Base-by-base conservation (phyloP, 2,329 filamentous ascomycete species). In the Aspergillus ochraceoroseus region DNA sequence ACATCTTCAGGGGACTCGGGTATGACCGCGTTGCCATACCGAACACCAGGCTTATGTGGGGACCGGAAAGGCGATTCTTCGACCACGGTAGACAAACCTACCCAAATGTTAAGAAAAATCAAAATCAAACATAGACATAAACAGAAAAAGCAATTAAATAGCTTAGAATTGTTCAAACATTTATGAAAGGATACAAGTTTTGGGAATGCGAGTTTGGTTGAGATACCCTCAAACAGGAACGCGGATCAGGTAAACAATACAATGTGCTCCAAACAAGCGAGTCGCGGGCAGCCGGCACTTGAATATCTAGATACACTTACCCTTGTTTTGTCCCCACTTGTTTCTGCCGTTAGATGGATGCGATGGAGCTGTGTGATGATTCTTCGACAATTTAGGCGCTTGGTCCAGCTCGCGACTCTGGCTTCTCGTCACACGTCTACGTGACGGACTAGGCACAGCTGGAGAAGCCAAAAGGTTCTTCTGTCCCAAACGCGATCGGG, bases 361-460 rank as follows among this genome's bases (percentile, higher is more conserved):
- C 22, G 29, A 30, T 29, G 32, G 17, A 19, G 9, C 28, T 29
- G 20, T 20, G 17, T 31, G 45, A 38, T 41, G 30, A 26, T 32
- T 39, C 18, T 29, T 25, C 32, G 17, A 32, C 3, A 15, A 27
- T 31, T 36, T 34, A 5, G 44, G 23, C 13, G 6, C 7, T 6
- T 28, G 33, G 27, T 51, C 59, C 7, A 58, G 43, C 26, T 68
- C 62, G 13, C 58, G 58, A 48, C 66, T 70, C 37, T 56, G 58
- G 38, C 66, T 69, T 38, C 66, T 56, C 5, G 65, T 66, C 14
- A 59, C 48, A 33, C 66, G 53, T 30, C 46, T 44, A 2, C 38
- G 41, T 4, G 40, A 38, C 1, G 46, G 41, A 34, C 43, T 51
- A 12, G 28, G 13, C 28, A 32, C 11, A 27, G 30, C 31, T 19